These are phyloP conservation scores for Paulownia fortunei DNA, from an alignment of 257 asterid genomes.

Conservation along the genomic window DNA sequence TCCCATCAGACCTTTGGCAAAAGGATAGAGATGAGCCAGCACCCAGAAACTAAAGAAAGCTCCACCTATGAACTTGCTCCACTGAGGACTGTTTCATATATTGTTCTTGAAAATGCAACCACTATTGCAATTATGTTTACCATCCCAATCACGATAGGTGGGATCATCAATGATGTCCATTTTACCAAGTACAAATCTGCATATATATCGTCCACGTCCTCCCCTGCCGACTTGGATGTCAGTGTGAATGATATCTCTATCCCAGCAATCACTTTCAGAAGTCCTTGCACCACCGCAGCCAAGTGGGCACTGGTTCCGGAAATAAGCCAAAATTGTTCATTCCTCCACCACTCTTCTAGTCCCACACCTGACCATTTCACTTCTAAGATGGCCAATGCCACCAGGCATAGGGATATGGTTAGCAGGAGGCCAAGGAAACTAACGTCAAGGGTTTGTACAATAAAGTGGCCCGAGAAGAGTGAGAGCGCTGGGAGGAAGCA, in stretches of 20 bases:
- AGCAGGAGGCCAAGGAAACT: slow-evolving; percentile 53
- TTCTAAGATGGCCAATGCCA: slow-evolving; percentile 54
- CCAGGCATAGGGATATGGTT: slow-evolving; percentile 51
- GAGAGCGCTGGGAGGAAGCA: slow-evolving; percentile 76
- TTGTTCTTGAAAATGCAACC: slow-evolving; percentile 55
- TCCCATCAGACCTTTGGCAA: slow-evolving; percentile 72
- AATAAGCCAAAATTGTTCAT: slow-evolving; percentile 72
- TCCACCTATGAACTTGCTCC: slow-evolving; percentile 69
- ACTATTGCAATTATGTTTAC: slow-evolving; percentile 59
- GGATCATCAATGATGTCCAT: slow-evolving; percentile 73
- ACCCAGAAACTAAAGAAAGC: slow-evolving; percentile 76
- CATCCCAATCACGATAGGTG: slow-evolving; percentile 68
- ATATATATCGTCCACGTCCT: slow-evolving; percentile 55
- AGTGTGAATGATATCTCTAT: slow-evolving; percentile 68
- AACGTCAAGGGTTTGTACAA: slow-evolving; percentile 51
- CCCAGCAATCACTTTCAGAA: slow-evolving; percentile 65
- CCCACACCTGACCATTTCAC: slow-evolving; percentile 66
- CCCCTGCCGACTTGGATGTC: slow-evolving; percentile 57
- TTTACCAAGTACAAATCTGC: slow-evolving; percentile 65
- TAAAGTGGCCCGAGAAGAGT: slow-evolving; percentile 61
- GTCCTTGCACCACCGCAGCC: slow-evolving; percentile 71
- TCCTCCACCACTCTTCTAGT: slow-evolving; percentile 72
- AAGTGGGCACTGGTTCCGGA: slow-evolving; percentile 67
- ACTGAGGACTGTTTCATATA: slow-evolving; percentile 54
- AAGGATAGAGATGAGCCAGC: slow-evolving; percentile 64